Evolutionary conservation across 805 yeast species (phyloP).

Genomic region (Yarrowia hollandica): DNA sequence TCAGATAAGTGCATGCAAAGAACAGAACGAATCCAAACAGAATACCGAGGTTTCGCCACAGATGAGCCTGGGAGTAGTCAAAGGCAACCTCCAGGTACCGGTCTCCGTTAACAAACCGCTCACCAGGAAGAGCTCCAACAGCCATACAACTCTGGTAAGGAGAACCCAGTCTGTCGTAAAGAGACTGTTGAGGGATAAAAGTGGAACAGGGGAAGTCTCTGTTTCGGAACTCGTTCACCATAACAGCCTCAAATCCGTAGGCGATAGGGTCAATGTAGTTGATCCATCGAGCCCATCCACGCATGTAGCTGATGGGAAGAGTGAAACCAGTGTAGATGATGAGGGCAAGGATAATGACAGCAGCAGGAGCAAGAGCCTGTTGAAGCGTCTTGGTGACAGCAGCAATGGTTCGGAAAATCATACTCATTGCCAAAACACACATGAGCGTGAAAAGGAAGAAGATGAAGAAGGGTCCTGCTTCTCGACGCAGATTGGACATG

Average conservation of each 20-base stretch:
- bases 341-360: conserved; percentile 46
- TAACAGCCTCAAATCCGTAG: conserved; percentile 49
- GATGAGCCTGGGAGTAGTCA: conserved; percentile 48
- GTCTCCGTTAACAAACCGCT: conserved; percentile 52
- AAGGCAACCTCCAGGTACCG: conserved; percentile 49
- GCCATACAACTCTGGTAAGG: conserved; percentile 52
- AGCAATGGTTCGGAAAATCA: conserved; percentile 49
- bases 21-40: conserved; percentile 54
- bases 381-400: conserved; percentile 43
- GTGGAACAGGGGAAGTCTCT: conserved; percentile 42
- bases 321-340: conserved; percentile 51
- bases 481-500: conserved; percentile 53
- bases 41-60: conserved; percentile 70
- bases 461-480: conserved; percentile 56
- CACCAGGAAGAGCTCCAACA: conserved; percentile 59
- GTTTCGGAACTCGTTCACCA: conserved; percentile 49
- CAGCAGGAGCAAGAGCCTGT: conserved; percentile 49
- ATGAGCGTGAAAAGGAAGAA: conserved; percentile 48
- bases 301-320: conserved; percentile 49
- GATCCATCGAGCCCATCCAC: conserved; percentile 55
- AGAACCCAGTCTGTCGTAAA: conserved; percentile 15
- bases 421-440: conserved; percentile 57
- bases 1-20: conserved; percentile 56
- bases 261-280: conserved; percentile 49
- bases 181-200: conserved; percentile 16